Percentiles rank a stretch among this genome's conserved stretches.
phyloP scores from a whole-genome alignment of 169 alveolate species.

The Plasmodium gaboni region DNA sequence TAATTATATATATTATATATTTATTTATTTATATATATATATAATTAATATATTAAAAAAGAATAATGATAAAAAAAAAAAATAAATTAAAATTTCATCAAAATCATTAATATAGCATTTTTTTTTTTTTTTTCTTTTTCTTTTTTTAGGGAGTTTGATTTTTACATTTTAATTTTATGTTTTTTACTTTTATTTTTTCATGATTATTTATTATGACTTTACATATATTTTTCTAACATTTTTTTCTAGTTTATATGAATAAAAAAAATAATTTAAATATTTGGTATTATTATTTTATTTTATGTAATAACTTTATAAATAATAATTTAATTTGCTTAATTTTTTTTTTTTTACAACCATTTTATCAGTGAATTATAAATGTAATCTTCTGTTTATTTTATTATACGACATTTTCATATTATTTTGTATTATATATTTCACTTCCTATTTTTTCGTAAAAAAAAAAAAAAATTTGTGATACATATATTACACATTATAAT shows the following conservation, averaged over 20 bases:
- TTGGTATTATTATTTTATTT: slow-evolving; percentile 17
- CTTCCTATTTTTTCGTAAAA: too few species aligned
- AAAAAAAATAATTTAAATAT: slow-evolving; percentile 19
- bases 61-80: slow-evolving; percentile 6
- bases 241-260: slow-evolving; percentile 13
- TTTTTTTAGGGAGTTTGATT: neutral
- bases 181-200: slow-evolving; percentile 6
- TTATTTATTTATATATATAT: too few species aligned
- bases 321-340: slow-evolving; percentile 11
- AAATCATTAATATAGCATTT: slow-evolving; percentile 1
- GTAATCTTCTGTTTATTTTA: slow-evolving; percentile 7
- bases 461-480: too few species aligned
- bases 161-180: neutral
- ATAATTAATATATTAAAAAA: neutral
- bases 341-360: slow-evolving; percentile 7
- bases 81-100: neutral
- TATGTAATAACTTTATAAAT: slow-evolving; percentile 6
- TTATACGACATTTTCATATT: too few species aligned
- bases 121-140: slow-evolving; percentile 1
- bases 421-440: too few species aligned
- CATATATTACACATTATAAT: too few species aligned
- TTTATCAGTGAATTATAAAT: slow-evolving; percentile 19
- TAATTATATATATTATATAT: neutral
- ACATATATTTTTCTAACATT: neutral
- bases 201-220: neutral